These are phyloP conservation scores for Aspergillus panamensis DNA, from an alignment of 495 filamentous ascomycete genomes.

Conservation along the genomic window DNA sequence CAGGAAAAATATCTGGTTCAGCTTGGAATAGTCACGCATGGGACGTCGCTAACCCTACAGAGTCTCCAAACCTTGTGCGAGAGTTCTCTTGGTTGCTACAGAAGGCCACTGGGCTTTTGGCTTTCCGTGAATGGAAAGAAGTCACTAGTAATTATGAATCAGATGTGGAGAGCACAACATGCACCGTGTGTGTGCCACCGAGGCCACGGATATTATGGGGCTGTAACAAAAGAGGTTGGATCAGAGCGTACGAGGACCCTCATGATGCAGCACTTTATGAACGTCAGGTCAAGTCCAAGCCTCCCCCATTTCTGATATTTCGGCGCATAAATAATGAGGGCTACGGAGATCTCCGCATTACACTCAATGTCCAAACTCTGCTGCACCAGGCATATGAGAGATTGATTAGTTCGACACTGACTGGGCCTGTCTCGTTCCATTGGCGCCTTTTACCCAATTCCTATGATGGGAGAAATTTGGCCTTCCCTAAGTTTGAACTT, in stretches of 20 bases:
- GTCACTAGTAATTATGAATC: conserved; percentile 3
- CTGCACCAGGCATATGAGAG: conserved; percentile 51
- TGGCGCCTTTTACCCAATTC: conserved; percentile 55
- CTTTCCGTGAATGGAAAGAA: conserved; percentile 27
- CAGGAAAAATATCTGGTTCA: conserved; percentile 15
- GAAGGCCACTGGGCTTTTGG: conserved; percentile 19
- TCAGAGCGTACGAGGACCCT: conserved; percentile 46
- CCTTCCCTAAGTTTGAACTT: conserved; percentile 37
- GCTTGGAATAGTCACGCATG: conserved; percentile 13
- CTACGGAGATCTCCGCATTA: conserved; percentile 40
- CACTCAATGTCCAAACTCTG: conserved; percentile 53
- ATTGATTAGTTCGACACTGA: conserved; percentile 23
- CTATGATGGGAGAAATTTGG: conserved; percentile 29
- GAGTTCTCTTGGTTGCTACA: conserved; percentile 33
- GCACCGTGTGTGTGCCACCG: conserved; percentile 41
- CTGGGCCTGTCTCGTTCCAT: conserved; percentile 24
- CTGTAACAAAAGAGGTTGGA: conserved; percentile 14
- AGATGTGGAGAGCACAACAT: conserved; percentile 11
- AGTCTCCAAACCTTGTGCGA: conserved; percentile 22
- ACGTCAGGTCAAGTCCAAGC: conserved; percentile 45
- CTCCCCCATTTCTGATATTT: conserved; percentile 46
- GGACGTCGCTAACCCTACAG: conserved; percentile 24
- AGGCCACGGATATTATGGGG: conserved; percentile 43
- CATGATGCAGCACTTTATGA: conserved; percentile 45
- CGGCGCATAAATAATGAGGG: conserved; percentile 28